Conservation (phyloP, 2,329 filamentous ascomycete genomes). For the Claviceps digitariae region DNA sequence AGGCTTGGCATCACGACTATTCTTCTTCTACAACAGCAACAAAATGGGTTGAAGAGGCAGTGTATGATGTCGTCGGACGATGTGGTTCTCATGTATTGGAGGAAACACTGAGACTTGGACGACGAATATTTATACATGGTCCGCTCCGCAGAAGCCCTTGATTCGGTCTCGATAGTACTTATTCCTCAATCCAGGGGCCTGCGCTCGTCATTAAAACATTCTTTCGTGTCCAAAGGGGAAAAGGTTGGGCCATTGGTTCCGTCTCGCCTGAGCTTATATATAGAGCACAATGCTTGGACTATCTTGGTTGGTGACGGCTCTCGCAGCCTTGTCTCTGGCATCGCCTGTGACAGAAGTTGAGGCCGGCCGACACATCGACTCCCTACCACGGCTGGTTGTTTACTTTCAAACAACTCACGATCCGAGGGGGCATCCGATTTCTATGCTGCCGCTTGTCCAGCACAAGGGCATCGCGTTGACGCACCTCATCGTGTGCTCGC, state of each 20-base stretch:
- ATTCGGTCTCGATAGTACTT: neutral
- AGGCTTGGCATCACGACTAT: neutral
- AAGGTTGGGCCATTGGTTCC: neutral
- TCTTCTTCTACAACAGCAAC: neutral
- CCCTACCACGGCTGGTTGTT: neutral
- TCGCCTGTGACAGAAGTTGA: neutral
- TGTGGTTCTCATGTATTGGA: neutral
- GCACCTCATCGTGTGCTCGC: conserved; percentile 69
- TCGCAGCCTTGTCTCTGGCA: neutral
- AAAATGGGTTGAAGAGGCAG: neutral
- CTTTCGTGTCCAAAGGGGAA: too few relatives aligned
- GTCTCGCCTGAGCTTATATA: neutral
- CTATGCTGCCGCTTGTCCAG: conserved; percentile 31
- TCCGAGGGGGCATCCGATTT: conserved; percentile 26
- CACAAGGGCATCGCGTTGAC: conserved; percentile 38
- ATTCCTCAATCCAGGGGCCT: neutral
- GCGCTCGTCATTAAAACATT: too few relatives aligned
- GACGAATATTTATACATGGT: neutral
- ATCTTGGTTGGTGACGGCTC: neutral
- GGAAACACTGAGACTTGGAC: neutral
- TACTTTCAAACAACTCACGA: conserved; percentile 18
- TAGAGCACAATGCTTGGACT: neutral
- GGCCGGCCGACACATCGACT: neutral
- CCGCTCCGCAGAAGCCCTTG: neutral
- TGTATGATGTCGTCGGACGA: neutral